Base-by-base conservation (phyloP, 352 stramenopile genomes). In the Pythium apleroticum region DNA sequence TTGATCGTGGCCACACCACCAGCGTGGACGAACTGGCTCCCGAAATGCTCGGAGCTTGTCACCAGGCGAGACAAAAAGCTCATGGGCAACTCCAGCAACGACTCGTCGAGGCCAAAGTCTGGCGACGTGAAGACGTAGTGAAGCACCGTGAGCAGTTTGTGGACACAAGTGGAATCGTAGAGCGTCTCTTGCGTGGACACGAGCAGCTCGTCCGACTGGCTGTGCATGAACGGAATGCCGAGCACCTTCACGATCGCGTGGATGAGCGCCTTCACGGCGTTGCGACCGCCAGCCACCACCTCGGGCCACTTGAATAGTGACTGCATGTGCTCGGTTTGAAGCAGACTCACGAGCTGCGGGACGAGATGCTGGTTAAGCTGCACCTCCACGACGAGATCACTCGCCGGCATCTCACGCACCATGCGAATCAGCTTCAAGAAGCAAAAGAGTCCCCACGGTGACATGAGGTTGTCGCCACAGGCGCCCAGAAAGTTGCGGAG, bases 231-330 rank as follows among this genome's bases (percentile, higher is more conserved):
- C 1, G 83, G 75, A n/a, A 93, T 89, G 6, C 84, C 81, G 2
- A 96, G 58, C 27, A 95, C 82, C 50, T 95, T 93, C 7, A 95
- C 85, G n/a, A 90, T 90, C 4, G 87, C 87, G 33, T 89, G 78
- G 11, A 97, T 75, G 15, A 95, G 74, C 3, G 87, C 83, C 66
- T 90, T 93, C 20, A 95, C 88, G 14, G 87, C 87, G 49, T 88
- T 88, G 45, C 72, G 80, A 4, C 89, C 88, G n/a, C 89, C 88
- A 11, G 81, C 84, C n/a, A 88, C 73, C 0, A 84, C 71, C 25
- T 94, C 86, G 14, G 88, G 86, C 86, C 85, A 96, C 19, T 77
- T 73, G 35, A 91, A 78, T 35, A 97, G 68, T 24, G 71, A 75
- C 25, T 81, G 50, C 4, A 94, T 88, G 68, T 94, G 82, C 33